These are phyloP conservation scores for Pichia manshurica DNA, from an alignment of 805 yeast genomes.

Conservation along the genomic window DNA sequence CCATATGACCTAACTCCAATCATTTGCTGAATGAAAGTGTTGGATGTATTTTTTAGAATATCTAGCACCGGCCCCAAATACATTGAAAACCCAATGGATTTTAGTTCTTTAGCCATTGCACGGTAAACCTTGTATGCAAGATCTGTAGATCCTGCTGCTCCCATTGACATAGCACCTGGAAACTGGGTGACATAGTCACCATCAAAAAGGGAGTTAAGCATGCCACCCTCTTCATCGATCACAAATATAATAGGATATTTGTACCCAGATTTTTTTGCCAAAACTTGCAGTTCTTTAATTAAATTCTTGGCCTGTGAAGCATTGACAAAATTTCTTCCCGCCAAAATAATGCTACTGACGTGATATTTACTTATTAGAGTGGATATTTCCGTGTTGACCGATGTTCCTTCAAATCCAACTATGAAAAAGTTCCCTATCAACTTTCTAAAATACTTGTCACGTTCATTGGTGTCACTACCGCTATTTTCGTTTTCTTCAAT, in stretches of 20 bases:
- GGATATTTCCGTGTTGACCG: constrained; percentile 47
- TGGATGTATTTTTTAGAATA: constrained; percentile 50
- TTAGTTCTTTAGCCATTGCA: constrained; percentile 49
- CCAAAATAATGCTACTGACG: constrained; percentile 47
- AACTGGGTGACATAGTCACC: constrained; percentile 46
- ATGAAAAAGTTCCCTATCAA: constrained; percentile 46
- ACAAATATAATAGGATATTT: constrained; percentile 50
- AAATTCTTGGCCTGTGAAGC: constrained; percentile 45
- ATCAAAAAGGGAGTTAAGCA: constrained; percentile 55
- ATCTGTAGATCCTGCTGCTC: constrained; percentile 46
- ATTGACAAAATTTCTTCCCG: constrained; percentile 45
- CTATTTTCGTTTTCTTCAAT: not conserved
- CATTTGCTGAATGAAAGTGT: constrained; percentile 34
- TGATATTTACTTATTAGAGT: constrained; percentile 45
- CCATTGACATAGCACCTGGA: constrained; percentile 62
- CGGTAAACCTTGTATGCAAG: constrained; percentile 46
- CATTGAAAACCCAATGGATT: constrained; percentile 50
- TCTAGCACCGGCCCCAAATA: constrained; percentile 59
- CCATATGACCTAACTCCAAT: constrained; percentile 60
- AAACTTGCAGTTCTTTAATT: constrained; percentile 45
- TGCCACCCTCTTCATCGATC: constrained; percentile 60
- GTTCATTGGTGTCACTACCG: not conserved
- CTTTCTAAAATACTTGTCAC: constrained; percentile 2
- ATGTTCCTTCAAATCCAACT: constrained; percentile 57
- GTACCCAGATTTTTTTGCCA: constrained; percentile 48